phyloP scores from a whole-genome alignment of 306 rosid species.

The Prunus dulcis region DNA sequence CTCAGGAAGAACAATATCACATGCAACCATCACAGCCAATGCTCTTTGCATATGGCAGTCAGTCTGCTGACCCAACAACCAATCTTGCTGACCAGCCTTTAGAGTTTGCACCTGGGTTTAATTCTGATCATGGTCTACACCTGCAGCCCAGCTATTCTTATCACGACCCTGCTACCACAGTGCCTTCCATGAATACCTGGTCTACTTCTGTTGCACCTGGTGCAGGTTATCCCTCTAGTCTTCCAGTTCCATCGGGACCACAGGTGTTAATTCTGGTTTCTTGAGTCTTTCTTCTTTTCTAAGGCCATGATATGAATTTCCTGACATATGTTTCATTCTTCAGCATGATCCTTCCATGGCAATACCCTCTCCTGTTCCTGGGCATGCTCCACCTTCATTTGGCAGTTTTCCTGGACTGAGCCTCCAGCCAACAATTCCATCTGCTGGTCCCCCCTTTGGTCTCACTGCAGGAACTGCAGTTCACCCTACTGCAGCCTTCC shows the following conservation, averaged over 20 bases:
- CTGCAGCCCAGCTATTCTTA: constrained; percentile 55
- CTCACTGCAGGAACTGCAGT: constrained; percentile 55
- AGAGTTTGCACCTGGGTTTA: constrained; percentile 80
- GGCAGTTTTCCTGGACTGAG: constrained; percentile 83
- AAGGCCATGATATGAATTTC: constrained; percentile 20
- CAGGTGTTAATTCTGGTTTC: constrained; percentile 57
- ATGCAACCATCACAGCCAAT: constrained; percentile 48
- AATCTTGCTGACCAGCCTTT: constrained; percentile 90
- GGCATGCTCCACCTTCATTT: constrained; percentile 61
- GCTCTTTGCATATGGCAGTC: constrained; percentile 42
- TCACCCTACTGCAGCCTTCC: constrained; percentile 56
- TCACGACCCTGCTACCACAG: constrained; percentile 46
- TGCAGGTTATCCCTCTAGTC: constrained; percentile 57
- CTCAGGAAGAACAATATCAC: constrained; percentile 55
- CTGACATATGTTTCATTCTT: constrained; percentile 39
- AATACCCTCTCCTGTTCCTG: constrained; percentile 51
- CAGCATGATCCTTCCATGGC: constrained; percentile 77
- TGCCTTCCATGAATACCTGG: constrained; percentile 66
- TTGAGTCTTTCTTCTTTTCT: constrained; percentile 19
- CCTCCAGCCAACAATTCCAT: constrained; percentile 56
- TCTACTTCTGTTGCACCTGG: constrained; percentile 55
- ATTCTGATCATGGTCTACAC: constrained; percentile 48
- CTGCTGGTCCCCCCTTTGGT: constrained; percentile 55
- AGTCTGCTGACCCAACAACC: constrained; percentile 45
- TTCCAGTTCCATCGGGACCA: constrained; percentile 67